Base-by-base conservation (phyloP, 176 grass and related monocot genomes). In the Aegilops longissima region DNA sequence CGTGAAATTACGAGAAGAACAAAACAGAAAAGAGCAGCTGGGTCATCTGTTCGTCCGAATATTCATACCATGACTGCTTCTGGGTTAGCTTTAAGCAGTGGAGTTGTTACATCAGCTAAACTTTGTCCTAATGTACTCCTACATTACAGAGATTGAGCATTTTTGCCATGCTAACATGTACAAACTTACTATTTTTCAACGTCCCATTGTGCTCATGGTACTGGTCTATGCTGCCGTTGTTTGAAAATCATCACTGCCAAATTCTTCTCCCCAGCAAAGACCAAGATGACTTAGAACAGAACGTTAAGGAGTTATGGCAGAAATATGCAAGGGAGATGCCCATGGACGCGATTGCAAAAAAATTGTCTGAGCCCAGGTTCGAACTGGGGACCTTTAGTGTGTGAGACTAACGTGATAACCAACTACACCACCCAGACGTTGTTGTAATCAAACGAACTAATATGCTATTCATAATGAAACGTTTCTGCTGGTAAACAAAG, bases 371-470 rank as follows among this genome's bases (percentile, higher is more conserved):
- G 91, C 90, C 93, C 85, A 91, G 90, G 68, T 62, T 93, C 71
- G 89, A 97, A 97, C 89, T 89, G 91, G 95, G 92, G 95, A 97
- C 89, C 91, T 93, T 88, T 89, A 95, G 88, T 91, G 89, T 95
- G 87, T 95, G 91, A 95, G 93, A 95, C 90, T 97, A 93, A 90
- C 89, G 91, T 97, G 91, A 95, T 93, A 90, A 95, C 93, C 93
- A 90, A 97, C 93, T 97, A 93, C 89, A 97, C 92, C 89, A 97
- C 89, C 70, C 70, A 75, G 82, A 84, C 81, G 0, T 0, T 1
- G 0, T 0, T n/a, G 12, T 0, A 3, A 1, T 0, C 3, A 4
- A 0, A 0, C 0, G 2, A 33, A 34, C 11, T 1, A 9, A 54
- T 4, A 3, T 0, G 0, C 0, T 6, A 66, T 66, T 29, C 5